phyloP scores from a whole-genome alignment of 139 green algal species.

The Chlorella sp. region DNA sequence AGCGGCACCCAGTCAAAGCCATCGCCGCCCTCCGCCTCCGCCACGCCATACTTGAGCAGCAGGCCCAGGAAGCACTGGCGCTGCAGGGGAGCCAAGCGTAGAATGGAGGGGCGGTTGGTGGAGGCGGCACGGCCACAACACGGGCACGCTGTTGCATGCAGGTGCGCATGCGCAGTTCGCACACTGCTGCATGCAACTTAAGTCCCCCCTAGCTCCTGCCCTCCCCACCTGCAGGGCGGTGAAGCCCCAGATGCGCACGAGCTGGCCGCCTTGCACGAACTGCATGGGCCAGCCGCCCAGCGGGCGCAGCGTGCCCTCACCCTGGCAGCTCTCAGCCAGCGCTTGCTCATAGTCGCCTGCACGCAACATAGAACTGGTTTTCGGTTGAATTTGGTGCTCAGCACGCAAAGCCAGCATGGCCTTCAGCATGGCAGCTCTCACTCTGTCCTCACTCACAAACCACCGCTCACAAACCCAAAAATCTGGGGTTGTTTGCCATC shows the following conservation, averaged over 20 bases:
- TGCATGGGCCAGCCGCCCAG: slow-evolving; percentile 4
- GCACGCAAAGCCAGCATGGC: too few relatives aligned
- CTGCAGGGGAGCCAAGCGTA: not conserved
- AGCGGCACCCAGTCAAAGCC: not conserved
- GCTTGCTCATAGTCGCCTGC: not conserved
- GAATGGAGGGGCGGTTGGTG: too few relatives aligned
- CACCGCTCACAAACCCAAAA: too few relatives aligned
- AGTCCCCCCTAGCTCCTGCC: not conserved
- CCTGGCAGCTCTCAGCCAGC: too few relatives aligned
- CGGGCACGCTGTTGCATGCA: not conserved
- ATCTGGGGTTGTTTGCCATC: too few relatives aligned
- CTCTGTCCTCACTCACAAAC: too few relatives aligned
- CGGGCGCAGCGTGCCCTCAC: not conserved
- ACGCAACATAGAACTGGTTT: not conserved
- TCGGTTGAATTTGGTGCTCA: too few relatives aligned
- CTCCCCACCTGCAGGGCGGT: not conserved
- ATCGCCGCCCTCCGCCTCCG: not conserved
- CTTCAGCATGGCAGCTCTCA: too few relatives aligned
- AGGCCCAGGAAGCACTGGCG: not conserved
- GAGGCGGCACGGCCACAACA: not conserved
- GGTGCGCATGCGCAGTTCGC: not conserved
- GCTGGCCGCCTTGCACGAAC: not conserved
- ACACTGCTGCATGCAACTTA: not conserved
- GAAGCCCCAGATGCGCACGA: slow-evolving; percentile 11
- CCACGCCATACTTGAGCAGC: not conserved